Conservation (phyloP, 345 rosid species). For the Hibiscus trionum region DNA sequence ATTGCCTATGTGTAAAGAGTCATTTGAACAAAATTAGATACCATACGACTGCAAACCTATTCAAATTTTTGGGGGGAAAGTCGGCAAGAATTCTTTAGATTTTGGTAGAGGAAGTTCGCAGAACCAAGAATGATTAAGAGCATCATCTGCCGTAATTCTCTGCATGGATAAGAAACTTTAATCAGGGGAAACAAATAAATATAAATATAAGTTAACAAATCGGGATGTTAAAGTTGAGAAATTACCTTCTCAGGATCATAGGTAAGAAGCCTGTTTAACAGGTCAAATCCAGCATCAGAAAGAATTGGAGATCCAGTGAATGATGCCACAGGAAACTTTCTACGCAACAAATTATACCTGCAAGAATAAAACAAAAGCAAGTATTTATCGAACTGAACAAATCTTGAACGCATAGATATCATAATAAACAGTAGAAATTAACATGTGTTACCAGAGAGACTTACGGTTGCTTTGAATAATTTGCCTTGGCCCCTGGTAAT, state of each 20-base stretch:
- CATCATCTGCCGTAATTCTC: slow-evolving; percentile 70
- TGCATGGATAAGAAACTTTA: neutral
- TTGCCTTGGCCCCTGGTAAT: slow-evolving; percentile 62
- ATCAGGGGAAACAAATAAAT: neutral
- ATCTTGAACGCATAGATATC: neutral
- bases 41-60: neutral
- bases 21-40: no score
- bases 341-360: slow-evolving; percentile 68
- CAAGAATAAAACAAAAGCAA: slow-evolving; percentile 14
- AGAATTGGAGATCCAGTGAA: slow-evolving; percentile 66
- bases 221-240: neutral
- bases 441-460: slow-evolving; percentile 9
- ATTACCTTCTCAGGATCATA: slow-evolving; percentile 51
- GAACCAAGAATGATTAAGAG: slow-evolving; percentile 82
- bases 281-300: slow-evolving; percentile 76
- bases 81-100: slow-evolving; percentile 70
- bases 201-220: neutral
- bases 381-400: slow-evolving; percentile 2
- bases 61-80: slow-evolving; percentile 37
- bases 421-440: slow-evolving; percentile 6
- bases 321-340: slow-evolving; percentile 69
- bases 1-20: no score
- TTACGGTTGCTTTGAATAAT: slow-evolving; percentile 52
- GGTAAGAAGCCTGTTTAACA: slow-evolving; percentile 54
- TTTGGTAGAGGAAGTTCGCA: slow-evolving; percentile 68